Evolutionary conservation across 441 rosid genomes (phyloP).

Genomic region (Jatropha podagrica): DNA sequence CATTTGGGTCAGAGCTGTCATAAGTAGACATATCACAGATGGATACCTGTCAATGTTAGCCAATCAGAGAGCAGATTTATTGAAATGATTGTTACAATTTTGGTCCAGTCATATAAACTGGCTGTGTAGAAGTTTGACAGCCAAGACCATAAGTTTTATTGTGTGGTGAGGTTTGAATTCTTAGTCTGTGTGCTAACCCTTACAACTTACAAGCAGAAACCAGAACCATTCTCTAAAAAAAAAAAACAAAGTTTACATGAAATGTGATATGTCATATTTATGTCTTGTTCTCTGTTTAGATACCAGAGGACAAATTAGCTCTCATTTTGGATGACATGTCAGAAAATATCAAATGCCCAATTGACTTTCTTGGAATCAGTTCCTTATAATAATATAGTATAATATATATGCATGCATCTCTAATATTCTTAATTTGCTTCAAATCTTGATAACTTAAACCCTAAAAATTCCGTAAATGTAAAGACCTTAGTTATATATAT

Average conservation of each 20-base stretch:
- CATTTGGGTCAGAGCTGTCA: not conserved
- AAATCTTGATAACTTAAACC: not conserved
- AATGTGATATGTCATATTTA: not conserved
- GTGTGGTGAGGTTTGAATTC: not conserved
- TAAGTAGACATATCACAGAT: not conserved
- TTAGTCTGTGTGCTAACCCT: conserved; percentile 2
- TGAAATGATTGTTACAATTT: conserved; percentile 3
- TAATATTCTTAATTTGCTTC: not conserved
- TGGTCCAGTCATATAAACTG: not conserved
- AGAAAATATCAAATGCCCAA: not conserved
- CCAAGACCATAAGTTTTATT: not conserved
- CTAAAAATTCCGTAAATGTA: not conserved
- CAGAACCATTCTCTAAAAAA: not conserved
- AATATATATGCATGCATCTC: not conserved
- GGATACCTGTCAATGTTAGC: not conserved
- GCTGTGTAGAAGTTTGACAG: not conserved
- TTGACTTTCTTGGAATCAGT: conserved; percentile 4
- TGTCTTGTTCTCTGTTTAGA: not conserved
- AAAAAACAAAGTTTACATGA: too few species aligned
- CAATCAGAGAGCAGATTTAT: conserved; percentile 15
- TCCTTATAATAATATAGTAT: not conserved
- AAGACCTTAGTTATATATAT: not conserved
- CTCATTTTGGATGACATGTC: not conserved
- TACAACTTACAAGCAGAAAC: not conserved
- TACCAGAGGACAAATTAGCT: not conserved